phyloP scores from a whole-genome alignment of 768 basidiomycete genomes.

The Suillus bovinus region DNA sequence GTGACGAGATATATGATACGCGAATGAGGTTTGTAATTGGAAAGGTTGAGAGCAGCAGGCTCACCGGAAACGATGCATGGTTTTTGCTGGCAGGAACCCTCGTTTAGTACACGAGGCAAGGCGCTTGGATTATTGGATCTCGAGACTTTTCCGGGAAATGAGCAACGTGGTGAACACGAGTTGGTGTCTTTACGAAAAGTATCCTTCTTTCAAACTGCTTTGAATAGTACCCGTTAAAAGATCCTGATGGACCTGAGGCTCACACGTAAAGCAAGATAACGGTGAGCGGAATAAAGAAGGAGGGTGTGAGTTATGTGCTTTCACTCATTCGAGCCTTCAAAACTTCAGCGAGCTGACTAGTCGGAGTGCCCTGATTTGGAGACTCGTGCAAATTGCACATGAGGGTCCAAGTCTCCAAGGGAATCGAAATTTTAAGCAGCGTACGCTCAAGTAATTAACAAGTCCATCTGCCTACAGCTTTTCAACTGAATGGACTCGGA shows the following conservation, averaged over 20 bases:
- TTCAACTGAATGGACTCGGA: not conserved
- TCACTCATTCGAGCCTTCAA: not conserved
- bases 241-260: not conserved
- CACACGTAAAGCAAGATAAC: constrained; percentile 5
- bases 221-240: constrained; percentile 8
- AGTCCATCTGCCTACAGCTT: not conserved
- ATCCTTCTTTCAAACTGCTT: constrained; percentile 13
- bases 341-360: no score
- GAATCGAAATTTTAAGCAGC: not conserved
- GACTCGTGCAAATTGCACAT: not conserved
- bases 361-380: not conserved
- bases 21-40: constrained; percentile 24
- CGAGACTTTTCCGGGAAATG: constrained; percentile 31
- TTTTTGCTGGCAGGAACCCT: constrained; percentile 45
- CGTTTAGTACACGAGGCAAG: constrained; percentile 63
- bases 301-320: not conserved
- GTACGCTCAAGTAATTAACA: not conserved
- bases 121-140: constrained; percentile 32
- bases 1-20: constrained; percentile 17
- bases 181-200: constrained; percentile 39
- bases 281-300: not conserved
- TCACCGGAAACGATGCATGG: constrained; percentile 81
- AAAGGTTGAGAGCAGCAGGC: constrained; percentile 36
- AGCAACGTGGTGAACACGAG: constrained; percentile 82
- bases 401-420: no score